Base-by-base conservation (phyloP, 108 stramenopile genomes). In the Cyclotella choctawhatcheeana region DNA sequence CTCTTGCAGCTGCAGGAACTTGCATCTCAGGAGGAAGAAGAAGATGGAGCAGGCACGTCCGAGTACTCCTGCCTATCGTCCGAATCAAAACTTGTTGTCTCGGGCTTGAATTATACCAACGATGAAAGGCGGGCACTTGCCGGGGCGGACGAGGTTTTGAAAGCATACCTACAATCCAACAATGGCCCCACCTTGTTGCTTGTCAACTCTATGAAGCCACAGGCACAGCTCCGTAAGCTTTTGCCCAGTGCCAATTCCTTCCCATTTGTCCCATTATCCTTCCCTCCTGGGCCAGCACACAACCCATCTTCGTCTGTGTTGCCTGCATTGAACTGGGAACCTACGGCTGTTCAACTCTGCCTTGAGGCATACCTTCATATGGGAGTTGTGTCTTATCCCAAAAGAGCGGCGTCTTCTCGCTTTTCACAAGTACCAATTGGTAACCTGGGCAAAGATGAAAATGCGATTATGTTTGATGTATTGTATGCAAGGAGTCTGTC, bases 351-450 rank as follows among this genome's bases (percentile, higher is more conserved):
- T 21, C 92, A 96, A 61, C 62, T 93, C 14, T 83, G 81, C 37
- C 59, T 93, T 21, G 88, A 93, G 71, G 84, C 88, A 21, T 97
- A 88, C 69, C 71, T 96, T 40, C 84, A 90, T 74, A 87, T 84
- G 87, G 74, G 71, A 26, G 88, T 94, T 54, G 84, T 88, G 1
- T 96, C 96, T 26, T 97, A 91, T 55, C 90, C 92, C 7, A 93
- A 96, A 52, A 66, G 95, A 40, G 79, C 97, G 12, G 64, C 74
- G 7, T 85, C 83, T 32, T 89, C 97, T 1, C 73, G 93, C 43
- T 98, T 95, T 74, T 85, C 89, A 20, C 93, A 96, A 56, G 48
- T 98, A 14, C 99, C 99, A 3, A 67, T 99, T 17, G 97, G 97
- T 25, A 98, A 98, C 73, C 59, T 99, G 21, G 89, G 87, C 7